Percentiles rank a stretch among this genome's conserved stretches.
phyloP scores from a whole-genome alignment of 78 protist species.

The Guillardia theta region DNA sequence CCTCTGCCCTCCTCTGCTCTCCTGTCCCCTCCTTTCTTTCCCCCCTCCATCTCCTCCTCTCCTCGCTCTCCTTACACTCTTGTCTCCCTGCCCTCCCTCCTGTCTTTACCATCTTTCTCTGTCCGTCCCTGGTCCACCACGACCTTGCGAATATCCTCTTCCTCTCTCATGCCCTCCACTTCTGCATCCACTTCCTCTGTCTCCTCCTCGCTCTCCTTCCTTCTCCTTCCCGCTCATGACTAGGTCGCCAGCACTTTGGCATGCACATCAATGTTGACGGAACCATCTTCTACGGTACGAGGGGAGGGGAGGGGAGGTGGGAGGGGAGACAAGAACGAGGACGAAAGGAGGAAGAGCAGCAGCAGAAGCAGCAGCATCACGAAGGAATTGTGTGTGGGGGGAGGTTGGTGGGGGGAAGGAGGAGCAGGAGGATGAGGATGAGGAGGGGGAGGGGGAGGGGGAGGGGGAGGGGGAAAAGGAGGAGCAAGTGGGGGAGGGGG shows the following conservation, averaged over 20 bases:
- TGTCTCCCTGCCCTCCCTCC: background rate
- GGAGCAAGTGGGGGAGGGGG: too few relatives aligned
- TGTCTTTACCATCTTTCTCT: background rate
- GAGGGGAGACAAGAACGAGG: too few relatives aligned
- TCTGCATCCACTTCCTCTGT: background rate
- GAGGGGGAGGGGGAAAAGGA: too few relatives aligned
- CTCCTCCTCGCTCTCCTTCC: background rate
- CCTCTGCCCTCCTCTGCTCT: background rate
- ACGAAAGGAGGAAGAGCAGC: too few relatives aligned
- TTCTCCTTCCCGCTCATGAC: background rate
- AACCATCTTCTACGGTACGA: background rate
- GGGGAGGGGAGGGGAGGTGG: too few relatives aligned
- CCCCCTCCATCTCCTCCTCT: background rate
- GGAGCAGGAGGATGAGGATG: too few relatives aligned
- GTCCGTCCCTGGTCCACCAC: too few relatives aligned
- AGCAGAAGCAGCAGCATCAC: too few relatives aligned
- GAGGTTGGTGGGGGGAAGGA: too few relatives aligned
- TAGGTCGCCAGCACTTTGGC: background rate
- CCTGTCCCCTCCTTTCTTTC: background rate
- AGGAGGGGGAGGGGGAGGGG: too few relatives aligned
- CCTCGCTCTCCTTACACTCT: background rate
- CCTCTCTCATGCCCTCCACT: background rate
- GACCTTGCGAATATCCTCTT: too few relatives aligned
- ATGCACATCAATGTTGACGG: background rate
- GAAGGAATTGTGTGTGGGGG: too few relatives aligned